Conservation (phyloP, 768 basidiomycete genomes). For the Leccinellum rugosiceps region DNA sequence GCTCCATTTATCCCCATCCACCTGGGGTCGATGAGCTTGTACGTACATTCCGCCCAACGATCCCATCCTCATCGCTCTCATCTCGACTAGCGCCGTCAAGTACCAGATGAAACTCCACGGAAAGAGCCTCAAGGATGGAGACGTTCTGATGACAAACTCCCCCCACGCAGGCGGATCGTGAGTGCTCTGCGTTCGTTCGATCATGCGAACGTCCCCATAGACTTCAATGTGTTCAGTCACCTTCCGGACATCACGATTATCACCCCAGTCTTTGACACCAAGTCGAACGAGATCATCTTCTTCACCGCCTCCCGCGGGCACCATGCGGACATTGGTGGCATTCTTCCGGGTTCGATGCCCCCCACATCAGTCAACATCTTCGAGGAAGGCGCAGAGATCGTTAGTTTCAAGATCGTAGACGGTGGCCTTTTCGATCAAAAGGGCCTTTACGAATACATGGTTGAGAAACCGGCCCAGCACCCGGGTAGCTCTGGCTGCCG, state of each 20-base stretch:
- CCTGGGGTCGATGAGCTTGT: slow-evolving; percentile 90
- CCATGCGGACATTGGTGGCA: slow-evolving; percentile 92
- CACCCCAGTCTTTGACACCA: slow-evolving; percentile 79
- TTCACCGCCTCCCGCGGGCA: slow-evolving; percentile 93
- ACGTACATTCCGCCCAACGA: slow-evolving; percentile 31
- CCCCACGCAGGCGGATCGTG: slow-evolving; percentile 87
- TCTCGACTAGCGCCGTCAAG: slow-evolving; percentile 66
- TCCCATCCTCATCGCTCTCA: background rate
- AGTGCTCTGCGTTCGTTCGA: slow-evolving; percentile 31
- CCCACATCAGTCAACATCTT: slow-evolving; percentile 88
- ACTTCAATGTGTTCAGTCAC: slow-evolving; percentile 42
- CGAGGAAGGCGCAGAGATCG: slow-evolving; percentile 91
- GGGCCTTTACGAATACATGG: slow-evolving; percentile 74
- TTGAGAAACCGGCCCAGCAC: slow-evolving; percentile 76
- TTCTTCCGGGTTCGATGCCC: slow-evolving; percentile 93
- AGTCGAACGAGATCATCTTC: slow-evolving; percentile 73
- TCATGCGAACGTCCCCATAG: background rate
- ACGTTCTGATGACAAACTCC: slow-evolving; percentile 91
- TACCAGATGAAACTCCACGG: slow-evolving; percentile 83
- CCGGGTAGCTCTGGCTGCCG: slow-evolving; percentile 86
- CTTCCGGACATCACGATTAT: slow-evolving; percentile 91
- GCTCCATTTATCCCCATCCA: slow-evolving; percentile 90
- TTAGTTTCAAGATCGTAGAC: slow-evolving; percentile 88
- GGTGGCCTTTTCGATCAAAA: slow-evolving; percentile 76
- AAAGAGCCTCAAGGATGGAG: slow-evolving; percentile 75